Conservation (phyloP, 208 protist genomes). For the Crithidia sp. region DNA sequence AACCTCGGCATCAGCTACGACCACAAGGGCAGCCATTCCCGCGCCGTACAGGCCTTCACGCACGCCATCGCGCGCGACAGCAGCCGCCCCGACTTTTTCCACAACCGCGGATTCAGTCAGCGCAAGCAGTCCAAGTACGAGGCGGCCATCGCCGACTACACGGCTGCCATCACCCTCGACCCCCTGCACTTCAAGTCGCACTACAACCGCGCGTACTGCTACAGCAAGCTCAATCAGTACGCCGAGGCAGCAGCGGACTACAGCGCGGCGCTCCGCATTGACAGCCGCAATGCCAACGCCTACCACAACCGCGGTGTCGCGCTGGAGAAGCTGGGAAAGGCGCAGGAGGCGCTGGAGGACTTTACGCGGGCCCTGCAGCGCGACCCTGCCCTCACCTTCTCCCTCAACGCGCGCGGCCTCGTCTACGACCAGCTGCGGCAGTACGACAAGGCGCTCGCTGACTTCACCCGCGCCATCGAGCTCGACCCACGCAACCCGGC, state of each 20-base stretch:
- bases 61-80: conserved; percentile 72
- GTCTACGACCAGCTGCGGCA: conserved; percentile 64
- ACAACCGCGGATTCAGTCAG: conserved; percentile 83
- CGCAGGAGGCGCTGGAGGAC: conserved; percentile 75
- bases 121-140: conserved; percentile 68
- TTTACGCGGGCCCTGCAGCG: conserved; percentile 70
- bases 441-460: conserved; percentile 59
- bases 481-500: conserved; percentile 64
- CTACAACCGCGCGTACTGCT: conserved; percentile 94
- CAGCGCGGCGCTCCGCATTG: conserved; percentile 69
- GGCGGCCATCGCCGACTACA: conserved; percentile 86
- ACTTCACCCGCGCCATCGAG: conserved; percentile 70
- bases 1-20: conserved; percentile 91
- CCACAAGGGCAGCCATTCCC: conserved; percentile 50
- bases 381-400: conserved; percentile 61
- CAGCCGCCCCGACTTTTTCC: conserved; percentile 74
- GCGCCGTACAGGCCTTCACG: conserved; percentile 70
- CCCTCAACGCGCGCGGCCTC: conserved; percentile 84
- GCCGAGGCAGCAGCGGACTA: conserved; percentile 77
- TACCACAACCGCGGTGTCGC: conserved; percentile 89
- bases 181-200: conserved; percentile 90
- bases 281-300: conserved; percentile 69
- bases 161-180: conserved; percentile 65
- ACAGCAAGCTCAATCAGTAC: conserved; percentile 75
- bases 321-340: conserved; percentile 67